Evolutionary conservation across 2,329 filamentous ascomycete genomes (phyloP), one percentile per base, ranked within the genome.

Genomic region (Fusarium sp.): DNA sequence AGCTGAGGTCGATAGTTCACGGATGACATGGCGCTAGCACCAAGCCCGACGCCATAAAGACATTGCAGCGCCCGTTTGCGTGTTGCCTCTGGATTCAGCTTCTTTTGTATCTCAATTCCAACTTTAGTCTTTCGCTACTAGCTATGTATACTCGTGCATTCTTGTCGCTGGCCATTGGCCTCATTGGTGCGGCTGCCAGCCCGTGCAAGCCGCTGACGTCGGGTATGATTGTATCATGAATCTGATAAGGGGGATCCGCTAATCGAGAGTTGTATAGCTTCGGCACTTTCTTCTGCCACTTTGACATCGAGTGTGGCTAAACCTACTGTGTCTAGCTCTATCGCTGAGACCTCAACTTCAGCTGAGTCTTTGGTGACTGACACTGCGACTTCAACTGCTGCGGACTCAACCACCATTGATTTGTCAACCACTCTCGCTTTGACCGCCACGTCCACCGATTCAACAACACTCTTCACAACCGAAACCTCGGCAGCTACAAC

Each of bases 21-120:
- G 14, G 1, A 10, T 28, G 11, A 55, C 11, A 55, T 5, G 28
- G n/a, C n/a, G 13, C 31, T 58, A 58, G 39, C 7, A 7, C 15
- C 55, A 36, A 49, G 42, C 41, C 54, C 18, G 3, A 39, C 33
- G n/a, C 26, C 26, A 41, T 61, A 35, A 63, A 63, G 45, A 33
- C 35, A 24, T 35, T 12, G 1, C n/a, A 60, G 7, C 1, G 15
- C 26, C 54, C 35, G 6, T 8, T 42, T 41, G 1, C 13, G 3
- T 7, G 15, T 8, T 24, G 7, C 39, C 11, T 9, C 17, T 35
- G 26, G 6, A 18, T 58, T 7, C 36, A 14, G 7, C 9, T 38
- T 33, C 10, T 14, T 39, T 4, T 3, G 6, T 6, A 1, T 60
- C 18, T 48, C 26, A 41, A 63, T 61, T 48, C 33, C 20, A 63